Conservation (phyloP, 805 yeast genomes). For the Metschnikowia colocasiae region DNA sequence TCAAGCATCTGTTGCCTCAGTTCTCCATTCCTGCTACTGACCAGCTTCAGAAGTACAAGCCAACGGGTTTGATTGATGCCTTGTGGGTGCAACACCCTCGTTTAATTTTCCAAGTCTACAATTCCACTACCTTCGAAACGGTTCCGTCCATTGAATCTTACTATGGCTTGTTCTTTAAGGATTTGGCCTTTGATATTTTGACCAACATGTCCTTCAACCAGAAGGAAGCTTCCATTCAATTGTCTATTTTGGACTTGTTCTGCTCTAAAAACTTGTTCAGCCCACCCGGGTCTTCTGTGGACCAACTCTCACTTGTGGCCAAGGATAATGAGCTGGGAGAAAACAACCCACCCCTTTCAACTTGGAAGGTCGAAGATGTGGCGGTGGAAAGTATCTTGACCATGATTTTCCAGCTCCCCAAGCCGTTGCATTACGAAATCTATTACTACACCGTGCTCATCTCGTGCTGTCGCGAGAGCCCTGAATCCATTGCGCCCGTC, state of each 20-base stretch:
- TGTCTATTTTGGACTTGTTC: slow-evolving; percentile 67
- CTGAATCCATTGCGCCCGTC: slow-evolving; percentile 81
- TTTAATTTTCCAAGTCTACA: slow-evolving; percentile 57
- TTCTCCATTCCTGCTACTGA: slow-evolving; percentile 31
- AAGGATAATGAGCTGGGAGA: slow-evolving; percentile 42
- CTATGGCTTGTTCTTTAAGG: slow-evolving; percentile 59
- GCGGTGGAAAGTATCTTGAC: slow-evolving; percentile 79
- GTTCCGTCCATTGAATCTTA: slow-evolving; percentile 39
- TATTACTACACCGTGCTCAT: slow-evolving; percentile 83
- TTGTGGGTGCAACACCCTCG: slow-evolving; percentile 64
- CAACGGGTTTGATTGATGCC: slow-evolving; percentile 45
- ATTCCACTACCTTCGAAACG: slow-evolving; percentile 59
- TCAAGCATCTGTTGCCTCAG: slow-evolving; percentile 41
- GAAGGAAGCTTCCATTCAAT: slow-evolving; percentile 78
- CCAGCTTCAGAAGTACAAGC: slow-evolving; percentile 19
- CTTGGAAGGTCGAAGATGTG: slow-evolving; percentile 90
- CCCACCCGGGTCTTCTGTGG: slow-evolving; percentile 72
- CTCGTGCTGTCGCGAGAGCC: slow-evolving; percentile 77
- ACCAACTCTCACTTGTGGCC: slow-evolving; percentile 47
- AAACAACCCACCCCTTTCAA: slow-evolving; percentile 48
- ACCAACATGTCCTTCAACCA: slow-evolving; percentile 86
- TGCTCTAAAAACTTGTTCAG: slow-evolving; percentile 54
- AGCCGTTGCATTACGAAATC: slow-evolving; percentile 59
- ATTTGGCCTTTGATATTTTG: slow-evolving; percentile 68
- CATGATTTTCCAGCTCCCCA: slow-evolving; percentile 72